Evolutionary conservation across 176 grass and related monocot genomes (phyloP), one percentile per base, ranked within the genome.

Genomic region (Triticum timopheevii): DNA sequence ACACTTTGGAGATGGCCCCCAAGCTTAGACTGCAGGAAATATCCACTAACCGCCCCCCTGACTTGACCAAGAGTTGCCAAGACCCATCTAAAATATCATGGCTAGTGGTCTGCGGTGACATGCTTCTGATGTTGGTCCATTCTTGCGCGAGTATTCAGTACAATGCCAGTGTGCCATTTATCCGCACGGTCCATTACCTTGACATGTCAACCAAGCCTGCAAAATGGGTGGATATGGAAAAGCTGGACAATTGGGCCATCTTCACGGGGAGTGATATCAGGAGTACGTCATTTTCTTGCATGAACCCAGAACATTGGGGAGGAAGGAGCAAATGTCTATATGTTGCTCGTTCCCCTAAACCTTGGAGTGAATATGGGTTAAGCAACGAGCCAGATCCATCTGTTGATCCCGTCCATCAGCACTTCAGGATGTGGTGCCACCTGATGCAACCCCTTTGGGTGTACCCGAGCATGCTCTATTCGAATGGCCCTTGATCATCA

Each of bases 381-480:
- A 82, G 83, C 9, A 59, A 66, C 13, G 70, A 83, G 0, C 33
- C 33, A 10, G 65, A 78, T 44, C 65, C 40, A 15, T 27, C 17
- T 3, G 71, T 35, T 9, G 52, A 84, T 36, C 39, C 42, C 0
- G 2, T 54, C 6, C 64, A 16, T 30, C 13, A 30, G 13, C 30
- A 66, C 64, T 66, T 6, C 27, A 66, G 64, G 64, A 33, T 6
- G 6, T 66, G 64, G 27, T 31, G 64, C 27, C 10, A 66, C 64
- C 8, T 31, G 64, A 31, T 66, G 27, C 27, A 33, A 3, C 28
- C 65, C 6, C 64, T 66, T 66, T 67, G 65, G 65, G 31, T 35
- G 65, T 69, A 69, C 73, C 92, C 92, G 9, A 86, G 78, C 63
- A 90, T 82, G 88, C 68, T 90, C n/a, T 93, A 79, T 65, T 65